phyloP scores from a whole-genome alignment of 495 filamentous ascomycete species.

The Achaetomiella virescens region DNA sequence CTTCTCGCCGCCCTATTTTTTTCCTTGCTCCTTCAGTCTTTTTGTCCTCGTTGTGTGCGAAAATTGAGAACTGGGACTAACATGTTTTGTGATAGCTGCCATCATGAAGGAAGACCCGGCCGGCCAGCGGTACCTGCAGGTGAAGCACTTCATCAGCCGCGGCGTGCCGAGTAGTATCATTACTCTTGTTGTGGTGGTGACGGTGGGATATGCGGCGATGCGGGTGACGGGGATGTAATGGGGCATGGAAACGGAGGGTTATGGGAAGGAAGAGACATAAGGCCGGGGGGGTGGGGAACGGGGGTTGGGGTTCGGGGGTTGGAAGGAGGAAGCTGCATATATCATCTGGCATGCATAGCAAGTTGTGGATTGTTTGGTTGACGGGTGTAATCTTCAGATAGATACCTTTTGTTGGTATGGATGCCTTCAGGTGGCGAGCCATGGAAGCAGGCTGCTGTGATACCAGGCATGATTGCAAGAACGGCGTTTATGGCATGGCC shows the following conservation, averaged over 20 bases:
- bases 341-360: too few relatives aligned
- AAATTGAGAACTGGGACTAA: slow-evolving; percentile 1
- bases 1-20: not conserved
- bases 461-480: too few relatives aligned
- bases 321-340: too few relatives aligned
- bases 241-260: too few relatives aligned
- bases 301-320: too few relatives aligned
- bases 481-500: too few relatives aligned
- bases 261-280: not conserved
- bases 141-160: slow-evolving; percentile 87
- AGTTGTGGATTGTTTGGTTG: too few relatives aligned
- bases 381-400: too few relatives aligned
- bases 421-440: too few relatives aligned
- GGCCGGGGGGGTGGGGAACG: too few relatives aligned
- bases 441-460: too few relatives aligned
- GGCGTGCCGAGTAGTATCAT: slow-evolving; percentile 83
- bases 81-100: slow-evolving; percentile 54
- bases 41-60: slow-evolving; percentile 1
- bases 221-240: slow-evolving; percentile 62
- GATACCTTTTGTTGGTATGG: too few relatives aligned
- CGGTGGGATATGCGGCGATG: slow-evolving; percentile 85
- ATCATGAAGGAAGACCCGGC: slow-evolving; percentile 98
- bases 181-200: slow-evolving; percentile 74
- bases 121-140: slow-evolving; percentile 84
- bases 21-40: not conserved